Evolutionary conservation across 768 basidiomycete species (phyloP), one percentile per base, ranked within the genome.

Genomic region (Pulveroboletus frians): DNA sequence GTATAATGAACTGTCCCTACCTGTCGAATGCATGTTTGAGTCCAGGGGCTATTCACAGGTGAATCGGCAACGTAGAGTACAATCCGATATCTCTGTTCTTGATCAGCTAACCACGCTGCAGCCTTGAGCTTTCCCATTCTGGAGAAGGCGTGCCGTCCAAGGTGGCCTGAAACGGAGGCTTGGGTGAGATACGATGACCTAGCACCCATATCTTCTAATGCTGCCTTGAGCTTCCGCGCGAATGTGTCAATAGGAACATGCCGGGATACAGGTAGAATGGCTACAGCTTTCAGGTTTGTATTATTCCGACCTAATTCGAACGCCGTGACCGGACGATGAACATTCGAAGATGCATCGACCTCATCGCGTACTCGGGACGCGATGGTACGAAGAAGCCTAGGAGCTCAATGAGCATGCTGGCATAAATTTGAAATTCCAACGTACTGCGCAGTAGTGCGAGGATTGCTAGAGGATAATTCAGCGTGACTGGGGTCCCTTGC

Each of bases 31-130:
- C 94, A 98, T 1, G 93, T 98, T 68, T 97, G 88, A 27, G 95
- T 98, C 96, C 96, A 99, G 17, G 92, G 88, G 50, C 91, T 94
- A 49, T 82, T 89, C 31, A 95, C 92, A 0, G 94, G 84, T 0
- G 95, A 92, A 68, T 99, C 94, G 7, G 90, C 95, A 29, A 99
- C 92, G 63, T 98, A 98, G 14, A 99, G 77, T 1, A 98, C 94
- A 3, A 84, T 96, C 26, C 92, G 79, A 62, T 87, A 96, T 61
- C 89, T 80, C 70, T 97, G 91, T 65, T 97, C 93, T 64, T 88
- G 86, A 67, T 98, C 94, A 14, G 95, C 92, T 7, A 99, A 73
- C 96, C 96, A 97, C 7, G 53, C 80, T 0, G 86, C 82, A 30
- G 90, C 88, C 73, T 98, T 99, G 36, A 99, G 78, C 68, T 97